A percentile compares a stretch with the other conserved stretches of the same genome.
Evolutionary conservation across 257 asterid genomes (phyloP).

Genomic region (Primulina tabacum): DNA sequence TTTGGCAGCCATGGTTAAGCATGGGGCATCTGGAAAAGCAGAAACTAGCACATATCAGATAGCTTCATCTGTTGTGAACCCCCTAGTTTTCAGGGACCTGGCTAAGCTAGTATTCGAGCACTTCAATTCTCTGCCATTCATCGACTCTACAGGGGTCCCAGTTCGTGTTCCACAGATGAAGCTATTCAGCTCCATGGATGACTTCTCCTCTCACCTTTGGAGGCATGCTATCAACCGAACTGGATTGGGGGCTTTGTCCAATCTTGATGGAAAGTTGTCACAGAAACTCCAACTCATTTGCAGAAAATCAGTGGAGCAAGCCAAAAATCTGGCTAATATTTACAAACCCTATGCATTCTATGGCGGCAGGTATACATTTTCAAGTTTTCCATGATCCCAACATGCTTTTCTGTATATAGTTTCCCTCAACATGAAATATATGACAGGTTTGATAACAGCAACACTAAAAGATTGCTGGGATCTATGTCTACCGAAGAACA

Average conservation of each 20-base stretch:
- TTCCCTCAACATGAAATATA: conserved; percentile 6
- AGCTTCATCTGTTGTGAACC: conserved; percentile 88
- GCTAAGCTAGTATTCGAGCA: conserved; percentile 65
- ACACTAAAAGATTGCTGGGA: conserved; percentile 65
- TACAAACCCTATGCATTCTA: conserved; percentile 89
- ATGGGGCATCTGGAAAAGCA: conserved; percentile 54
- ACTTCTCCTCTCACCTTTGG: conserved; percentile 77
- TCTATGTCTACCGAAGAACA: conserved; percentile 67
- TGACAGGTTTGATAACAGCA: conserved; percentile 92
- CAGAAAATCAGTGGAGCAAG: conserved; percentile 84
- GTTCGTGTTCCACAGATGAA: conserved; percentile 69
- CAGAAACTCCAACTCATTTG: conserved; percentile 59
- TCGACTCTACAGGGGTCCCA: conserved; percentile 67
- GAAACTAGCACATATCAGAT: conserved; percentile 53
- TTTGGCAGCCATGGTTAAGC: conserved; percentile 96
- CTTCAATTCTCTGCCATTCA: conserved; percentile 62
- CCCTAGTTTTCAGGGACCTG: conserved; percentile 66
- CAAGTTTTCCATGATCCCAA: not conserved
- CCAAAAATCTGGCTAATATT: conserved; percentile 72
- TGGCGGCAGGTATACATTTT: conserved; percentile 38
- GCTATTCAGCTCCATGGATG: conserved; percentile 84
- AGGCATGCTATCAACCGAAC: conserved; percentile 53
- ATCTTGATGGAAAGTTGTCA: conserved; percentile 51
- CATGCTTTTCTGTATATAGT: conserved; percentile 10
- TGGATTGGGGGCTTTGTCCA: conserved; percentile 49